Conservation (phyloP, 805 yeast species). For the Nakazawaea ishiwadae region DNA sequence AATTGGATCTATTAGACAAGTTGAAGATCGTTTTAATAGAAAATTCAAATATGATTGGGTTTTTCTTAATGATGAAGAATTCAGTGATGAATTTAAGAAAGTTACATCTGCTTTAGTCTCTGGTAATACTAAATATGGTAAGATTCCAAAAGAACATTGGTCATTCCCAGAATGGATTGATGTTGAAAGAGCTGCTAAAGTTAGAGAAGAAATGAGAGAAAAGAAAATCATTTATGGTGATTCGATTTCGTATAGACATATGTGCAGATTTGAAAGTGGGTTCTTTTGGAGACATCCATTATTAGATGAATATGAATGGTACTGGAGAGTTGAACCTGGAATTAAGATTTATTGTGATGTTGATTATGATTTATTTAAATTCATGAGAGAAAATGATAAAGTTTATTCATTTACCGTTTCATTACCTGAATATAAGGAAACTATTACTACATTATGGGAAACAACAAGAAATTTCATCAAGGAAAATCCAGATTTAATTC, state of each 20-base stretch:
- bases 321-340: slow-evolving; percentile 95
- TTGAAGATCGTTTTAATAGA: slow-evolving; percentile 86
- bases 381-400: slow-evolving; percentile 72
- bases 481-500: slow-evolving; percentile 55
- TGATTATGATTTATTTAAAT: slow-evolving; percentile 75
- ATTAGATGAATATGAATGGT: slow-evolving; percentile 75
- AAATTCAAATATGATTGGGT: slow-evolving; percentile 91
- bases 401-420: slow-evolving; percentile 76
- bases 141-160: slow-evolving; percentile 85
- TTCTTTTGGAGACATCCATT: slow-evolving; percentile 79
- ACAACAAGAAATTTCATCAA: slow-evolving; percentile 58
- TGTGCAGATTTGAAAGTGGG: slow-evolving; percentile 92
- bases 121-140: slow-evolving; percentile 75
- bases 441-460: slow-evolving; percentile 76
- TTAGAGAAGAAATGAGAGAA: slow-evolving; percentile 48
- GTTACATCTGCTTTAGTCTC: slow-evolving; percentile 65
- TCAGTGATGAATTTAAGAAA: slow-evolving; percentile 73
- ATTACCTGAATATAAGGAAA: slow-evolving; percentile 65
- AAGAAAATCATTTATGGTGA: slow-evolving; percentile 58
- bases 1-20: slow-evolving; percentile 60
- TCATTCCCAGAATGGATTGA: slow-evolving; percentile 82
- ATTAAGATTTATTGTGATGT: slow-evolving; percentile 78
- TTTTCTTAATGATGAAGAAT: slow-evolving; percentile 83
- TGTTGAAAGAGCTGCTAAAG: slow-evolving; percentile 54
- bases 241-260: slow-evolving; percentile 71